Base-by-base conservation (phyloP, 1,139 yeast genomes). In the Debaryomyces subglobosus region DNA sequence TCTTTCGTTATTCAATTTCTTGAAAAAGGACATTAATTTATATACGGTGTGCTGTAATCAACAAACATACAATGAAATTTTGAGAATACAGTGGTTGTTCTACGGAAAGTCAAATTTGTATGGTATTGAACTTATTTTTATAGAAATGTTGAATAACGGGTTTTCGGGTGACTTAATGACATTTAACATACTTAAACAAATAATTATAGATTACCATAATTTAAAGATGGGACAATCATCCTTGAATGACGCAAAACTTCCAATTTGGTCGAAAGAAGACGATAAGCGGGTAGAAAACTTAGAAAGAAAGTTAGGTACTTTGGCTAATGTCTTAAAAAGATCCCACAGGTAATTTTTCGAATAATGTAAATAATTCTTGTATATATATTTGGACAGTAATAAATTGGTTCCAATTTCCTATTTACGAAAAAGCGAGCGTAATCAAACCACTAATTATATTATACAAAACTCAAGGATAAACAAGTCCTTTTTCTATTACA, bases 121-220 rank as follows among this genome's bases (percentile, higher is more conserved):
- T 51, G 68, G 65, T 15, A 61, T 76, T 33, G 79, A 74, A 54
- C 65, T 63, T 52, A 54, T 64, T 0, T 60, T 58, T 33, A 60
- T 62, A 37, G 79, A 75, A 54, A 76, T 76, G 81, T 55, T 62
- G 36, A 71, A 72, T 50, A 71, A 72, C 51, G 81, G 81, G 20
- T 74, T 72, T 49, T 49, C 54, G 15, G 80, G 80, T 2, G 72
- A 76, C 49, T 32, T 63, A 13, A 52, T 53, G 15, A 76, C 81
- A 1, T 71, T 68, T 48, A 65, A 69, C 45, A 68, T 72, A 25
- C 50, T 76, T 39, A 72, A 68, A 50, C 67, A 67, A 47, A 69
- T 75, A 6, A 61, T 75, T 27, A 46, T 66, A 21, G 77, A 74
- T 45, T 74, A 74, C 49, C 63, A 71, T 50, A 56, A 61, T 16